Conservation (phyloP, 306 rosid genomes). For the Acacia crassicarpa region DNA sequence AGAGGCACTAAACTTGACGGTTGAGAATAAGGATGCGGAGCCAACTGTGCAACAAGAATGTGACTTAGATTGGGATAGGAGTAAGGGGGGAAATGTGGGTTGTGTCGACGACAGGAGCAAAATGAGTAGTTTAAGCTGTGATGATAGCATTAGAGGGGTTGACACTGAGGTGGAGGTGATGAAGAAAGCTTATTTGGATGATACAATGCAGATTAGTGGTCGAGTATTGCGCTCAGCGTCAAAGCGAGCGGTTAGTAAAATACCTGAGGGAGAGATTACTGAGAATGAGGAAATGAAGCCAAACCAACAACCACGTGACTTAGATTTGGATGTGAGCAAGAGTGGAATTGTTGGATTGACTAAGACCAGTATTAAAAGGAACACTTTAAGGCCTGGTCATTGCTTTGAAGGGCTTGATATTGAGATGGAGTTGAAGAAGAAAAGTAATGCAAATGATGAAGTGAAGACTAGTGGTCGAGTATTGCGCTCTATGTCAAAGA, state of each 20-base stretch:
- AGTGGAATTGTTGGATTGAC: constrained; percentile 33
- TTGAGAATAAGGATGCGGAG: constrained; percentile 24
- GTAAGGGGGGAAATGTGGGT: constrained; percentile 26
- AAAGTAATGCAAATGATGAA: constrained; percentile 13
- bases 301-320: constrained; percentile 19
- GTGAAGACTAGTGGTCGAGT: constrained; percentile 34
- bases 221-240: constrained; percentile 45
- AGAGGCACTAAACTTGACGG: constrained; percentile 19
- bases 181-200: constrained; percentile 13
- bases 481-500: constrained; percentile 46
- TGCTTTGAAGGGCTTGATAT: constrained; percentile 2
- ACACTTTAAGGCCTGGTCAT: neutral
- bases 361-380: neutral
- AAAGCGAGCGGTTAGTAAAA: constrained; percentile 17
- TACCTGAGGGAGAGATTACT: constrained; percentile 18
- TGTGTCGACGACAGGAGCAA: constrained; percentile 8
- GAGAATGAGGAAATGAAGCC: constrained; percentile 24
- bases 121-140: neutral
- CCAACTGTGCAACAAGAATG: constrained; percentile 13
- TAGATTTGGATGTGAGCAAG: constrained; percentile 14
- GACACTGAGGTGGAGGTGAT: constrained; percentile 23
- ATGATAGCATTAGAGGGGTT: neutral
- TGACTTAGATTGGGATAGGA: constrained; percentile 23
- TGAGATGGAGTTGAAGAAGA: constrained; percentile 25
- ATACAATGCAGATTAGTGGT: constrained; percentile 28